Conservation (phyloP, 78 protist species). For the Dictyostelium purpureum region DNA sequence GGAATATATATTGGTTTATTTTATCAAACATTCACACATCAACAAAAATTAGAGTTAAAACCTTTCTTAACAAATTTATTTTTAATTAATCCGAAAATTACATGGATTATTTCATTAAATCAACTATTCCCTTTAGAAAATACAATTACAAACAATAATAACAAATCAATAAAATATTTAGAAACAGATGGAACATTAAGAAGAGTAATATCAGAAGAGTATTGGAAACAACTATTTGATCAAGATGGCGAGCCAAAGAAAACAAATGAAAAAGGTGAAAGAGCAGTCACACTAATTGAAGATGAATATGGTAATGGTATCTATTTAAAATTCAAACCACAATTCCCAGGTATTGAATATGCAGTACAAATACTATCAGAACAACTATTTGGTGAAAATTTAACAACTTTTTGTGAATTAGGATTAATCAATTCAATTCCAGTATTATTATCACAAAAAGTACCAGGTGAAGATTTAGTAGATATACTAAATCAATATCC, state of each 20-base stretch:
- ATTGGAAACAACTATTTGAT: background rate
- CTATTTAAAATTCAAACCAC: constrained; percentile 8
- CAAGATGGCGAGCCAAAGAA: background rate
- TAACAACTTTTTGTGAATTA: background rate
- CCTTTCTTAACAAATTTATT: background rate
- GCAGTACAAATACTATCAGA: background rate
- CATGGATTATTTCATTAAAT: background rate
- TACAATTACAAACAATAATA: too few species aligned
- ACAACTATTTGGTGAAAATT: background rate
- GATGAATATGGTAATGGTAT: background rate
- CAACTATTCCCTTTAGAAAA: background rate
- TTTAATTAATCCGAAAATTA: background rate
- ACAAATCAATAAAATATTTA: too few species aligned
- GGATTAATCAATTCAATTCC: background rate
- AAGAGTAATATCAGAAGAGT: background rate
- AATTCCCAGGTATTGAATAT: background rate
- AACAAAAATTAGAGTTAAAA: background rate
- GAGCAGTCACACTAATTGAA: background rate
- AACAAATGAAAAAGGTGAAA: background rate
- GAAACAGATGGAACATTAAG: background rate
- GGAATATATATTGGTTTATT: background rate
- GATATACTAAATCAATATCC: background rate
- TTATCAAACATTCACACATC: background rate
- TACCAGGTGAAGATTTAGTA: background rate
- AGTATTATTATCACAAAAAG: background rate